Evolutionary conservation across 2,329 filamentous ascomycete genomes (phyloP), one percentile per base, ranked within the genome.

Genomic region (Trichoderma sp.): DNA sequence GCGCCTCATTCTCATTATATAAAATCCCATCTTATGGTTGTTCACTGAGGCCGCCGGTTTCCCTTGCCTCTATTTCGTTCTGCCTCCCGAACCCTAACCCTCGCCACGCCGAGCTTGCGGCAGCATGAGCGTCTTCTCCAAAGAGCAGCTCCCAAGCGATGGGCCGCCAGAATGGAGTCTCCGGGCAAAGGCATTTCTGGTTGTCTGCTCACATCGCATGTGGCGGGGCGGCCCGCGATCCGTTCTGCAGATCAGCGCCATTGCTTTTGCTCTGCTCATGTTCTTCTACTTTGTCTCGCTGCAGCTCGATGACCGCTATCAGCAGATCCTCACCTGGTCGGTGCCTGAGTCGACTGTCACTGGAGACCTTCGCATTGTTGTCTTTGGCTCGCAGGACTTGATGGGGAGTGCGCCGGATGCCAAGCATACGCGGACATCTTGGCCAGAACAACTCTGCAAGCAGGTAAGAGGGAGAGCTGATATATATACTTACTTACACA

Each of bases 321-420:
- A 71, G 48, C 69, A 70, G 9, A 70, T 74, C 9, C 50, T 72
- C 22, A 71, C 60, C 2, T 77, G 73, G 72, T 67, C 64, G 5
- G 52, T 69, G 10, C 63, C 70, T n/a, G 69, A 71, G 37, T 67
- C 68, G 8, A 32, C 69, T n/a, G 73, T 69, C 4, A 77, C 77
- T 7, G 77, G 58, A 32, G 68, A 81, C 2, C 68, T 86, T 68
- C 80, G 84, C 64, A 77, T 86, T 8, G 83, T 86, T 9, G 82
- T 84, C 6, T 86, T 86, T 71, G 84, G 84, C 10, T 78, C 78
- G 3, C 78, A 79, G 5, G 84, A 84, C 67, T 76, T 84, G n/a
- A 79, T 81, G 50, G 81, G 81, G 13, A 83, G 81, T 39, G 76
- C 80, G 9, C 70, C 72, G 37, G 71, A 78, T 66, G 60, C 68